Conservation (phyloP, 495 filamentous ascomycete species). For the Tuber microsphaerosporum region DNA sequence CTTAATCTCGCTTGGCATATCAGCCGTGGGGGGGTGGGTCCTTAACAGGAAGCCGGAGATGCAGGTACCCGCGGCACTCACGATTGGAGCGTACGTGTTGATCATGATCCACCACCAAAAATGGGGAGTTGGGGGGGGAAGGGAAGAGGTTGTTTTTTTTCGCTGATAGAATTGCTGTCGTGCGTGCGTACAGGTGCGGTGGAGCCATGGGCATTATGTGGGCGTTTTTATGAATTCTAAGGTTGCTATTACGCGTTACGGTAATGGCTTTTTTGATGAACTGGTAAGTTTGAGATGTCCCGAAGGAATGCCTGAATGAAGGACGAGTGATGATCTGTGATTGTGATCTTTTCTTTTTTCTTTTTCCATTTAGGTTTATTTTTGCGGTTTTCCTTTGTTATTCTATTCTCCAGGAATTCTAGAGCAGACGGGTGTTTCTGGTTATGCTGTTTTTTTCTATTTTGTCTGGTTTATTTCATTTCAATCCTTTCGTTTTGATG, state of each 20-base stretch:
- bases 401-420: background rate
- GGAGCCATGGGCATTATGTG: background rate
- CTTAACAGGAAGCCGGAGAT: background rate
- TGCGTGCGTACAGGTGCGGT: background rate
- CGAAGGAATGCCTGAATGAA: background rate
- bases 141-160: background rate
- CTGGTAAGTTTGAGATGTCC: background rate
- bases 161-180: background rate
- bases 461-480: background rate
- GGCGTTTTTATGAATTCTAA: background rate
- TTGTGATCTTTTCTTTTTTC: background rate
- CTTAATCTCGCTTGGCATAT: background rate
- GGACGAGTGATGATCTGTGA: background rate
- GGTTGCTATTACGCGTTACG: background rate
- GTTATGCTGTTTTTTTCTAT: background rate
- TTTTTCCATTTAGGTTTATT: background rate
- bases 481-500: background rate
- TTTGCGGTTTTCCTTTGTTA: background rate
- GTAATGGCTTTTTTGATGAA: background rate
- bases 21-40: background rate
- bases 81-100: slow-evolving; percentile 4
- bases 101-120: slow-evolving; percentile 4
- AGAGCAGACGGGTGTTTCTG: background rate
- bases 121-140: background rate
- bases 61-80: slow-evolving; percentile 3